Percentiles rank a stretch among this genome's conserved stretches.
phyloP scores from a whole-genome alignment of 2,329 filamentous ascomycete species.

The Colletotrichum salicis region DNA sequence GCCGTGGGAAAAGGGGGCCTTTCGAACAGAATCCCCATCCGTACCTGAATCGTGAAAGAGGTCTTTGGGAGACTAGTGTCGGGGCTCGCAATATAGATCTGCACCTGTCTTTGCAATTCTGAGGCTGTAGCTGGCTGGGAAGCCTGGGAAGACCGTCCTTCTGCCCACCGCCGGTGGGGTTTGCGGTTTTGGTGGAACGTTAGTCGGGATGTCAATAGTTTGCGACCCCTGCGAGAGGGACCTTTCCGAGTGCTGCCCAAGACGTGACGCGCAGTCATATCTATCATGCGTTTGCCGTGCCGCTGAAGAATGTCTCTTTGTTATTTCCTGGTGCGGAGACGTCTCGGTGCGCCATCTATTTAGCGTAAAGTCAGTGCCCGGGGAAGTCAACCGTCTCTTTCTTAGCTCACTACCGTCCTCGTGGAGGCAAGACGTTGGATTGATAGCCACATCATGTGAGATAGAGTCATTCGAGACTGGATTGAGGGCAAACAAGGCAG shows the following conservation, averaged over 20 bases:
- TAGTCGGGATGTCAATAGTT: background rate
- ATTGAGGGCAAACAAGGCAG: background rate
- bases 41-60: conserved; percentile 2
- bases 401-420: background rate
- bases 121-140: background rate
- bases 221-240: conserved; percentile 1
- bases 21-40: background rate
- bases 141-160: background rate
- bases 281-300: background rate
- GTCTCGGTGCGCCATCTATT: background rate
- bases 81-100: background rate
- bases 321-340: background rate
- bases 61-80: background rate
- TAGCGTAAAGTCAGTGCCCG: background rate
- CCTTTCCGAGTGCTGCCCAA: background rate
- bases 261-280: background rate
- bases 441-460: no score
- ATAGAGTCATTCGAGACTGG: background rate
- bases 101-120: background rate
- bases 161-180: background rate
- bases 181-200: background rate
- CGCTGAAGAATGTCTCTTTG: background rate
- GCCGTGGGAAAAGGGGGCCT: background rate
- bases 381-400: background rate
- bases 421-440: background rate